Base-by-base conservation (phyloP, 1,284 basidiomycete species). In the Fistulinella cinereoalba region DNA sequence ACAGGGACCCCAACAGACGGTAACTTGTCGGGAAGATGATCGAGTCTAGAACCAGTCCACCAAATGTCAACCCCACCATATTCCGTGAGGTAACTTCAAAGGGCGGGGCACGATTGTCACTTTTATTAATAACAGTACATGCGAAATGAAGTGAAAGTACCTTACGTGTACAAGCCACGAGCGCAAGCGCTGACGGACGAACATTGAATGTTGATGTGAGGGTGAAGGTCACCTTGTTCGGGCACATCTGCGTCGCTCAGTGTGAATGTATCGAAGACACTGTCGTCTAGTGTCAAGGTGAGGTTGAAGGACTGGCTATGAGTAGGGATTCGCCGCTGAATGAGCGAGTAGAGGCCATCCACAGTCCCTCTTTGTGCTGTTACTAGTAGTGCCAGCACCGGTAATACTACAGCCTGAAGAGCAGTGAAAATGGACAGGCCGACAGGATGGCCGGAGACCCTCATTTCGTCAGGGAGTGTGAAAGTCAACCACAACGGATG, bases 31-130 rank as follows among this genome's bases (percentile, higher is more conserved):
- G 69, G 61, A 11, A 73, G 60, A 24, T 58, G 41, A 15, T 58
- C 53, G 11, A 73, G 62, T 24, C 71, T 65, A 9, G 70, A 73
- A 5, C 71, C 70, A 1, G 72, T 71, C 71, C 70, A 73, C 67
- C 67, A 73, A 29, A 73, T 73, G 42, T 73, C 71, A 7, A 72
- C 65, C 2, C 64, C 60, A 8, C 64, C 68, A 37, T 60, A 60
- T 28, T 67, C 58, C 1, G 70, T 71, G 22, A 71, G 56, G 47
- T 73, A 73, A 1, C 71, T 73, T 33, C 44, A 6, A 12, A 32
- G 15, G 15, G n/a, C n/a, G 25, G 12, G 12, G 12, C 25, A 27
- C 25, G 8, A 27, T 27, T n/a, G n/a, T n/a, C n/a, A n/a, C n/a
- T n/a, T n/a, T n/a, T n/a, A n/a, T n/a, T n/a, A n/a, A n/a, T 37